Base-by-base conservation (phyloP, 1,139 yeast genomes). In the Diutina sp. region DNA sequence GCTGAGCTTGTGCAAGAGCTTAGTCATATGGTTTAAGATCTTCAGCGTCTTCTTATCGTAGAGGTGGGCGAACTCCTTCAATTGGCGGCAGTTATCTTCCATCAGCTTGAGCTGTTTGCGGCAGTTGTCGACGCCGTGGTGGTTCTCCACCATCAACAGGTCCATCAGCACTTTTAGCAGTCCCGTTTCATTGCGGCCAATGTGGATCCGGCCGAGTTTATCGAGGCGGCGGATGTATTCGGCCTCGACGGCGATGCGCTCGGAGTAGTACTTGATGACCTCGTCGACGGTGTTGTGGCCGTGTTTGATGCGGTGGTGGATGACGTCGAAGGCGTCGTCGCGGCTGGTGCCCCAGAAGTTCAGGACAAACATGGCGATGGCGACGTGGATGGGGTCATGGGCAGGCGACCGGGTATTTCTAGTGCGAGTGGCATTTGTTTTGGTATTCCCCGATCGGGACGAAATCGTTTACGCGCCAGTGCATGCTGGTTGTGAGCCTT, bases 141-240 rank as follows among this genome's bases (percentile, higher is more conserved):
- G 61, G 60, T 72, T 86, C 61, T 87, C 91, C 28, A 68, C 64
- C 50, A 77, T 72, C 55, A 90, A 72, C 52, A 75, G 74, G 57
- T 85, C 90, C 28, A 89, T 72, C 8, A 90, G 79, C 18, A 74
- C 72, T 63, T 78, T 82, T 58, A 87, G 68, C 0, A 83, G 69
- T 0, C 83, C 90, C 0, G 81, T 74, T 64, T 88, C 96, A 57
- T 71, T 71, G 2, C 80, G 67, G 0, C 91, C 91, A 1, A 85
- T 66, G 0, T 73, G 65, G 55, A 62, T 77, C 57, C 72, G 69
- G 46, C 87, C 73, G 29, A 90, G 70, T 32, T 73, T 69, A 50
- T 71, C 75, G 60, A 86, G 67, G 60, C 74, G 76, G 59, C 80
- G 77, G 54, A 83, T 72, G 65, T 87, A 87, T 25, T 90, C 96